Evolutionary conservation across 257 asterid species (phyloP).

Genomic region (Salvia splendens): DNA sequence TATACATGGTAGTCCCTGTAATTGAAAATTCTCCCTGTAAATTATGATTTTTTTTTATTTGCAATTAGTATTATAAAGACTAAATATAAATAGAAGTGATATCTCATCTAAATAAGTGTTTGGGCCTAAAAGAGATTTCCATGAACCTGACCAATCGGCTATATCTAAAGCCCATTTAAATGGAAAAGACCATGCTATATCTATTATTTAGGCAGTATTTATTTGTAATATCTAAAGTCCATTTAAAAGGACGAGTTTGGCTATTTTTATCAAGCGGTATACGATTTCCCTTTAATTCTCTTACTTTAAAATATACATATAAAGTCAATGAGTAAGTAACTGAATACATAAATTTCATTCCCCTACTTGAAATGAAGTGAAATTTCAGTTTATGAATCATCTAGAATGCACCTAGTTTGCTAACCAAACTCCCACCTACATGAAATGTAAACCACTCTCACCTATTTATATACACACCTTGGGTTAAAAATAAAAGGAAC

Average conservation of each 20-base stretch:
- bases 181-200: no score
- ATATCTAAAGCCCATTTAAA: neutral
- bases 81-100: no score
- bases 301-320: neutral
- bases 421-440: slow-evolving; percentile 37
- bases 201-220: no score
- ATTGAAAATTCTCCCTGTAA: no score
- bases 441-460: slow-evolving; percentile 1
- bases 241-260: no score
- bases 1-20: no score
- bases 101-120: neutral
- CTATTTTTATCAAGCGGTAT: no score
- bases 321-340: neutral
- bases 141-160: neutral
- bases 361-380: neutral
- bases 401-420: slow-evolving; percentile 32
- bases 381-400: slow-evolving; percentile 2
- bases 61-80: no score
- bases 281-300: no score
- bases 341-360: neutral
- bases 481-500: neutral
- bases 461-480: neutral
- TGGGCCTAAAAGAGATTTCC: neutral
- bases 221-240: neutral
- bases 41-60: no score